A percentile compares a stretch with the other conserved stretches of the same genome.
These are phyloP conservation scores for Sporisorium scitamineum DNA, from an alignment of 1,284 basidiomycete genomes.

Conservation along the genomic window DNA sequence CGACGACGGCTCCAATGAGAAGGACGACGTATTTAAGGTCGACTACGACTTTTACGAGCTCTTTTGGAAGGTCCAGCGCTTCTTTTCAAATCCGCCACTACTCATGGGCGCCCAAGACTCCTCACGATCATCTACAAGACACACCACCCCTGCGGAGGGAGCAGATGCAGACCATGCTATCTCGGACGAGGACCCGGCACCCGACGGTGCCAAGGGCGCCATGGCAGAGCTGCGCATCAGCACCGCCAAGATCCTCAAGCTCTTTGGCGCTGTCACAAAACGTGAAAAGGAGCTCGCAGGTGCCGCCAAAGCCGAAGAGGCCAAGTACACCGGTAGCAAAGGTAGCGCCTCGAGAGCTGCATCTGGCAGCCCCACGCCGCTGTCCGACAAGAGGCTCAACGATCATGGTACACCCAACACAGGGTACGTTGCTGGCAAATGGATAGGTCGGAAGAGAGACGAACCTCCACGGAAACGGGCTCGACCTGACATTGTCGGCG, in stretches of 20 bases:
- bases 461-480: slow-evolving; percentile 22
- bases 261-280: slow-evolving; percentile 53
- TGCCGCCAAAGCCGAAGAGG: slow-evolving; percentile 36
- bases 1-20: slow-evolving; percentile 27
- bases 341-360: slow-evolving; percentile 2
- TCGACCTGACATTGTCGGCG: slow-evolving; percentile 35
- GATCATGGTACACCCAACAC: slow-evolving; percentile 9
- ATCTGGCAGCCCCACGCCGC: slow-evolving; percentile 11
- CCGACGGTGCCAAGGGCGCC: slow-evolving; percentile 50
- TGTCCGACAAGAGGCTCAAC: slow-evolving; percentile 21
- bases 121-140: slow-evolving; percentile 32
- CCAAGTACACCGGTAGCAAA: slow-evolving; percentile 14
- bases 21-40: slow-evolving; percentile 47
- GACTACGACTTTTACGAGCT: slow-evolving; percentile 55
- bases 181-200: slow-evolving; percentile 48
- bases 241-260: slow-evolving; percentile 51
- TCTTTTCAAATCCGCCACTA: slow-evolving; percentile 58
- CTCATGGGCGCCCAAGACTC: slow-evolving; percentile 45
- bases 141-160: slow-evolving; percentile 25
- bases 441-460: slow-evolving; percentile 17
- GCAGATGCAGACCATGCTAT: slow-evolving; percentile 11
- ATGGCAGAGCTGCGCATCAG: slow-evolving; percentile 50
- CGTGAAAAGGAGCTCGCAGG: slow-evolving; percentile 55
- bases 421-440: slow-evolving; percentile 34
- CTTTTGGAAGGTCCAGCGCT: slow-evolving; percentile 64